These are phyloP conservation scores for Trichaptum fuscoviolaceum DNA, from an alignment of 768 basidiomycete genomes.

Conservation along the genomic window DNA sequence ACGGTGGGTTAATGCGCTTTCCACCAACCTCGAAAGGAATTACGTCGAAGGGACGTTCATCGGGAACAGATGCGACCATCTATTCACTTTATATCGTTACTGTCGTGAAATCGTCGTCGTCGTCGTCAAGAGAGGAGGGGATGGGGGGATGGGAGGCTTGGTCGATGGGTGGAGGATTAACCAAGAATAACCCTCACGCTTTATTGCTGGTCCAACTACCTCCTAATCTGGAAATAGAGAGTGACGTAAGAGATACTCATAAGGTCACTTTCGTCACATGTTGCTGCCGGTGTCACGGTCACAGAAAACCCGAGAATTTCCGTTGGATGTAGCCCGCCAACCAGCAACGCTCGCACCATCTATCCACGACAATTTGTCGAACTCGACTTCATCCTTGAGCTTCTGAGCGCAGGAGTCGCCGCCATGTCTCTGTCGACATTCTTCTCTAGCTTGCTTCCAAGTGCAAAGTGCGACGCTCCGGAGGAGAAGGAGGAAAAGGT, in stretches of 20 bases:
- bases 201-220: not conserved
- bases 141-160: not conserved
- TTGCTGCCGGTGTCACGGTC: not conserved
- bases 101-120: not conserved
- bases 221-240: not conserved
- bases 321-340: not conserved
- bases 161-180: not conserved
- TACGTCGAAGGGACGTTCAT: slow-evolving; percentile 59
- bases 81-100: not conserved
- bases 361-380: not conserved
- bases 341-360: not conserved
- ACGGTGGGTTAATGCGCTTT: not conserved
- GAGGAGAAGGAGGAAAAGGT: slow-evolving; percentile 18
- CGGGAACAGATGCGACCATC: not conserved
- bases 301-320: not conserved
- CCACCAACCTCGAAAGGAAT: slow-evolving; percentile 74
- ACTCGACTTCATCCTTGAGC: not conserved
- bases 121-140: not conserved
- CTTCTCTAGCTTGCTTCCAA: slow-evolving; percentile 42
- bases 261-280: not conserved
- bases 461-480: slow-evolving; percentile 37
- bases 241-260: not conserved
- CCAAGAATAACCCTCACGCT: not conserved
- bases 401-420: not conserved
- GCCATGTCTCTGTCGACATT: slow-evolving; percentile 31